phyloP scores from a whole-genome alignment of 1,284 basidiomycete genomes.

The Ceratobasidium sp. region DNA sequence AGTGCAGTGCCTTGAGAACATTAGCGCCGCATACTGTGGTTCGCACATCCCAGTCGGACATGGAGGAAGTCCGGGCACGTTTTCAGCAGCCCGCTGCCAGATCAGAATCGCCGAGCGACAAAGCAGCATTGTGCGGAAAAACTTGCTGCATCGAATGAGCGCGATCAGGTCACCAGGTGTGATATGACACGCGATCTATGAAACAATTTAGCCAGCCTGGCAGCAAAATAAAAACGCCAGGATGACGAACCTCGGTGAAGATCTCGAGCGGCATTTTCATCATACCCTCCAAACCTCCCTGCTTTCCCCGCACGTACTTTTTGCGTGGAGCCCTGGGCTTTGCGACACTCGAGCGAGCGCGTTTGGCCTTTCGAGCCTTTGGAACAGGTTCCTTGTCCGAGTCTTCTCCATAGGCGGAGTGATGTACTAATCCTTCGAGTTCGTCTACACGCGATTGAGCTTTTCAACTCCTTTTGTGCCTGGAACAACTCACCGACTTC shows the following conservation, averaged over 20 bases:
- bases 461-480: too few species aligned
- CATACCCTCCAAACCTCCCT: conserved; percentile 15
- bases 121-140: conserved; percentile 1
- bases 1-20: conserved; percentile 22
- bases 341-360: neutral
- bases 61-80: neutral
- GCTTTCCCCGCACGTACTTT: conserved; percentile 1
- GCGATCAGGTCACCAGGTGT: conserved; percentile 10
- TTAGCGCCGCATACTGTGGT: conserved; percentile 21
- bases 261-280: conserved; percentile 24
- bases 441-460: too few species aligned
- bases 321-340: neutral
- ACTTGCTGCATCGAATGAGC: conserved; percentile 4
- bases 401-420: neutral
- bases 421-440: too few species aligned
- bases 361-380: neutral
- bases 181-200: conserved; percentile 6
- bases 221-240: too few species aligned
- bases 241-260: conserved; percentile 6
- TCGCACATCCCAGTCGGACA: conserved; percentile 1
- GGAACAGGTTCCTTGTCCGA: neutral
- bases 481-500: too few species aligned
- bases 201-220: neutral
- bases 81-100: conserved; percentile 3
- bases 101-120: neutral